phyloP scores from a whole-genome alignment of 1,284 basidiomycete genomes.

The Neotropicomus parvogracilis region DNA sequence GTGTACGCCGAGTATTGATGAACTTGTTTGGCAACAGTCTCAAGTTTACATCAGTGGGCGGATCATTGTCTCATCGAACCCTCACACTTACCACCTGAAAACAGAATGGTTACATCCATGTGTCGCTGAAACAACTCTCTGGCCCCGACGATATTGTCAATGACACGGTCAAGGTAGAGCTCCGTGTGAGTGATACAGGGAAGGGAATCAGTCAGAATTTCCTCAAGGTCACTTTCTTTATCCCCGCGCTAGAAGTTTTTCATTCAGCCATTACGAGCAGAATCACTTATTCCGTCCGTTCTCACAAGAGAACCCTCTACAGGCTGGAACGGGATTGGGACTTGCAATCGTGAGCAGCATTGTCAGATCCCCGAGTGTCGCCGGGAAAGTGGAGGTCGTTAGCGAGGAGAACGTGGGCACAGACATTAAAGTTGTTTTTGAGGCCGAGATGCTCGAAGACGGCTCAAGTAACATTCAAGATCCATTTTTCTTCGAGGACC shows the following conservation, averaged over 20 bases:
- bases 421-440: slow-evolving; percentile 86
- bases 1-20: slow-evolving; percentile 90
- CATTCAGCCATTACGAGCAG: slow-evolving; percentile 37
- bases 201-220: slow-evolving; percentile 91
- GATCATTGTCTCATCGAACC: background rate
- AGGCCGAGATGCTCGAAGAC: slow-evolving; percentile 61
- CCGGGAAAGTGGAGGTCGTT: slow-evolving; percentile 86
- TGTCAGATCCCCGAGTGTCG: slow-evolving; percentile 79
- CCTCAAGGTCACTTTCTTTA: slow-evolving; percentile 54
- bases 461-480: slow-evolving; percentile 40
- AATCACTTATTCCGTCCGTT: slow-evolving; percentile 97
- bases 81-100: slow-evolving; percentile 16
- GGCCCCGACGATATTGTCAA: slow-evolving; percentile 46
- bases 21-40: slow-evolving; percentile 94
- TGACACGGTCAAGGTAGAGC: slow-evolving; percentile 73
- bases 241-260: background rate
- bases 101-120: slow-evolving; percentile 84
- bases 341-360: slow-evolving; percentile 96
- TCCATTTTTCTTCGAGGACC: slow-evolving; percentile 46
- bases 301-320: slow-evolving; percentile 88
- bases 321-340: slow-evolving; percentile 93
- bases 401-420: slow-evolving; percentile 90
- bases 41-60: slow-evolving; percentile 79
- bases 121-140: slow-evolving; percentile 76
- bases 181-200: slow-evolving; percentile 87